phyloP scores from a whole-genome alignment of 805 yeast species.

The Starmera quercuum region DNA sequence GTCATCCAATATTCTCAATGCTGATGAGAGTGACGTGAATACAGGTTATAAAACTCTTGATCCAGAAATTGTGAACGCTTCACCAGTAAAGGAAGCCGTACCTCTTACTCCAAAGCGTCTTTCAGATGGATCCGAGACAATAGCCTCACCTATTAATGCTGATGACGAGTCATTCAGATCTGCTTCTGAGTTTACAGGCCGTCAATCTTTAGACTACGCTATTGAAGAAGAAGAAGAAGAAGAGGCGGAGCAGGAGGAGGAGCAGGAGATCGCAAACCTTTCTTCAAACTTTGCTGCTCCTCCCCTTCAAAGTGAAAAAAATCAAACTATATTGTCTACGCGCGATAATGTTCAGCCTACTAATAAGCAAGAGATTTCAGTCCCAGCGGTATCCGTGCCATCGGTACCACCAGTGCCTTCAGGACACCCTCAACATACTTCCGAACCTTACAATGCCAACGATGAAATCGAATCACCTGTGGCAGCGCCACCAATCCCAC shows the following conservation, averaged over 20 bases:
- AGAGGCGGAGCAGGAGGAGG: neutral
- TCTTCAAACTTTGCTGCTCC: constrained; percentile 6
- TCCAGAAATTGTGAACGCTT: neutral
- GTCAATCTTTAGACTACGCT: constrained; percentile 8
- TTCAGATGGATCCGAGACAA: too few relatives aligned
- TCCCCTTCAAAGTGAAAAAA: too few relatives aligned
- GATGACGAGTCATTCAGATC: neutral
- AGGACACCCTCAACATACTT: neutral
- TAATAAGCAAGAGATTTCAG: too few relatives aligned
- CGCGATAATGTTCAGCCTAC: constrained; percentile 11
- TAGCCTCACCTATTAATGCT: neutral
- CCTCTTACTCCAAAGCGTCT: too few relatives aligned
- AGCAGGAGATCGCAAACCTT: neutral
- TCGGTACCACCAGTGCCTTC: neutral
- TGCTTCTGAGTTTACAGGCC: constrained; percentile 1
- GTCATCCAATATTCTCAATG: constrained; percentile 2
- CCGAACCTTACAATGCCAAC: constrained; percentile 9
- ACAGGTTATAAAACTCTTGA: constrained; percentile 3
- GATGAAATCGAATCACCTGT: constrained; percentile 14
- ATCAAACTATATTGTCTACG: constrained; percentile 3
- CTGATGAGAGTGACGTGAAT: constrained; percentile 2
- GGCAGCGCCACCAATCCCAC: constrained; percentile 11
- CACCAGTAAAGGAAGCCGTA: neutral
- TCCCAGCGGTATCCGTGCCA: too few relatives aligned
- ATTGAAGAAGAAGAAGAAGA: constrained; percentile 8